These are phyloP conservation scores for Oryza australiensis DNA, from an alignment of 176 grass and related monocot species.

Conservation along the genomic window DNA sequence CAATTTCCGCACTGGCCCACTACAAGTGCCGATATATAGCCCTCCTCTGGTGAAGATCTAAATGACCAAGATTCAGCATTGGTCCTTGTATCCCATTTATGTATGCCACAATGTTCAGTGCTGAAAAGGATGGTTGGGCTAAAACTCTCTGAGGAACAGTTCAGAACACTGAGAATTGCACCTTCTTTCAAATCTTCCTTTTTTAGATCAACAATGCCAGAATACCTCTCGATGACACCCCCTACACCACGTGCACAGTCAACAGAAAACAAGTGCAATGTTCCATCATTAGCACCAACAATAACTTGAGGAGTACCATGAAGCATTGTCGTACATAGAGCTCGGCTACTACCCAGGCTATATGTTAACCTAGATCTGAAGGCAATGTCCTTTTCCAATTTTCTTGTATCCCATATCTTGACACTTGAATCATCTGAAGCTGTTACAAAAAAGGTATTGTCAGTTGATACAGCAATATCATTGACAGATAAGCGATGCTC, in stretches of 20 bases:
- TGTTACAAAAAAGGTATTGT: slow-evolving; percentile 81
- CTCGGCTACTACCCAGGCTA: slow-evolving; percentile 62
- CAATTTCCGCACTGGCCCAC: slow-evolving; percentile 93
- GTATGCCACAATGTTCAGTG: slow-evolving; percentile 76
- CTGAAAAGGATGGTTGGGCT: slow-evolving; percentile 87
- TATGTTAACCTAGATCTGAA: slow-evolving; percentile 97
- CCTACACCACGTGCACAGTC: slow-evolving; percentile 80
- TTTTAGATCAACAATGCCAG: slow-evolving; percentile 77
- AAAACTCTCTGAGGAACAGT: slow-evolving; percentile 68
- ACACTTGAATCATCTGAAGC: slow-evolving; percentile 92
- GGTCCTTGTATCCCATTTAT: slow-evolving; percentile 82
- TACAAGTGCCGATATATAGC: slow-evolving; percentile 76
- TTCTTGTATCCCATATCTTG: slow-evolving; percentile 98
- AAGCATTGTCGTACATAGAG: slow-evolving; percentile 87
- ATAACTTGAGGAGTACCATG: slow-evolving; percentile 71
- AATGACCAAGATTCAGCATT: slow-evolving; percentile 84
- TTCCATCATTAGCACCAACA: slow-evolving; percentile 82
- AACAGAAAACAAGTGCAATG: slow-evolving; percentile 82
- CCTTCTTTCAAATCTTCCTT: slow-evolving; percentile 82
- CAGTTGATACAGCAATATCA: slow-evolving; percentile 79
- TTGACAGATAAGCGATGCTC: slow-evolving; percentile 88
- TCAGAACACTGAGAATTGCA: slow-evolving; percentile 76
- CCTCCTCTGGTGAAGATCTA: slow-evolving; percentile 72
- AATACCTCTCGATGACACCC: slow-evolving; percentile 78
- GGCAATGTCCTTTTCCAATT: slow-evolving; percentile 94